Base-by-base conservation (phyloP, 768 basidiomycete genomes). In the Lactarius trivialis region DNA sequence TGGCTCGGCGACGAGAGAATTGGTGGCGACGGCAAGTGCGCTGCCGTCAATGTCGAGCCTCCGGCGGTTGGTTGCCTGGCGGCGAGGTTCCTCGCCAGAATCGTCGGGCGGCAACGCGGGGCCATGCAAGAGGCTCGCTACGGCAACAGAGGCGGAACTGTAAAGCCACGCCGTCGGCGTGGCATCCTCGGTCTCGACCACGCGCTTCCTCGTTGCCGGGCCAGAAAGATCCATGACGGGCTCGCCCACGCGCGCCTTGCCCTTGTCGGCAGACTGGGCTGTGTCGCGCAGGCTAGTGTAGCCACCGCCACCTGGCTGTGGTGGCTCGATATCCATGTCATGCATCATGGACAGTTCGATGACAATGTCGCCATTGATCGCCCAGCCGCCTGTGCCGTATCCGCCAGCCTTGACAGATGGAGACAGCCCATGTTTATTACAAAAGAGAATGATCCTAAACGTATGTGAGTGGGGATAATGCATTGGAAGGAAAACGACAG, bases 371-470 rank as follows among this genome's bases (percentile, higher is more conserved):
- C 94, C 94, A 17, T 85, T 85, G 58, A 95, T 82, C 52, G 91
- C 84, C 89, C 92, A 93, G 1, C 92, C 93, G 11, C 87, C 91
- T 1, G 90, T 94, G 7, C 93, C 94, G 70, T 89, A 94, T 0
- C 94, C 94, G 28, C 94, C 94, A 1, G 91, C 89, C 71, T 92
- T 93, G 68, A 93, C 81, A 9, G 91, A 93, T 6, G 88, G 82
- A 11, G 87, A 84, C 3, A 95, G 75, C 0, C 75, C 74, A 69
- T 93, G 79, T 58, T 83, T 82, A n/a, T 71, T 74, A 70, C 92
- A 94, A 73, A 95, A 93, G 14, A 80, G 67, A 60, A 96, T 73
- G 60, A 84, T 77, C 68, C 90, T 92, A 17, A 59, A 4, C 45
- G 12, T 5, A 59, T 61, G 60, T 62, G 28, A 34, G 36, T 43